Percentiles rank a stretch among this genome's conserved stretches.
phyloP scores from a whole-genome alignment of 148 eudicot genomes.

The Gaultheria prostrata region DNA sequence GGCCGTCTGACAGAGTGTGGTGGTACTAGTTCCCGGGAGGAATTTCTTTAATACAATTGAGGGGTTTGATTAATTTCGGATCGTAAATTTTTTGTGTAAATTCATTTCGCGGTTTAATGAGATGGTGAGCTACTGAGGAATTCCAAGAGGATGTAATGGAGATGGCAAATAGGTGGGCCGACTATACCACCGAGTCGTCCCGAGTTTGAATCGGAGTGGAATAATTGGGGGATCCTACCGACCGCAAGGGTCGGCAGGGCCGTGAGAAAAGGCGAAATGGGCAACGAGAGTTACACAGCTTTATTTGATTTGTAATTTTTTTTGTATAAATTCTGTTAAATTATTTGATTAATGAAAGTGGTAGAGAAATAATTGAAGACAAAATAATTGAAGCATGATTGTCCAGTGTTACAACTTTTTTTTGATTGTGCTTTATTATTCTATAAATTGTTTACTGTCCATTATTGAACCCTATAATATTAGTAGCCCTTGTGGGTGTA shows the following conservation, averaged over 20 bases:
- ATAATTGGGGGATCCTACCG: no score
- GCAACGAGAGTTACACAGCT: no score
- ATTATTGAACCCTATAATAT: neutral
- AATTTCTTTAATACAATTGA: no score
- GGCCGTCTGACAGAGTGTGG: neutral
- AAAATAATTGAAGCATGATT: neutral
- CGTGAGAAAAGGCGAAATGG: no score
- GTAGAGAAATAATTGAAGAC: constrained; percentile 16
- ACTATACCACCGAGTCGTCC: constrained; percentile 65
- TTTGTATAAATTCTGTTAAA: no score
- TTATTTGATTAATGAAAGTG: constrained; percentile 18
- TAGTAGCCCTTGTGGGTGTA: neutral
- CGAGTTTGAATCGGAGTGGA: constrained; percentile 40
- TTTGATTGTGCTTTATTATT: neutral
- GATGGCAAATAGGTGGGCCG: constrained; percentile 53
- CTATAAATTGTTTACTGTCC: neutral
- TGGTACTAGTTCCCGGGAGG: neutral
- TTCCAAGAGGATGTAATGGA: constrained; percentile 28
- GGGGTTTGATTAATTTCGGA: neutral
- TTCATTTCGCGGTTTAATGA: constrained; percentile 4
- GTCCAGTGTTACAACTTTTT: neutral
- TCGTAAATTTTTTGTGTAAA: neutral
- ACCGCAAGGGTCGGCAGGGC: no score
- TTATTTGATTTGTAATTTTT: neutral
- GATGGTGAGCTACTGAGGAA: constrained; percentile 12